Conservation (phyloP, 768 basidiomycete species). For the Pluteus cervinus region DNA sequence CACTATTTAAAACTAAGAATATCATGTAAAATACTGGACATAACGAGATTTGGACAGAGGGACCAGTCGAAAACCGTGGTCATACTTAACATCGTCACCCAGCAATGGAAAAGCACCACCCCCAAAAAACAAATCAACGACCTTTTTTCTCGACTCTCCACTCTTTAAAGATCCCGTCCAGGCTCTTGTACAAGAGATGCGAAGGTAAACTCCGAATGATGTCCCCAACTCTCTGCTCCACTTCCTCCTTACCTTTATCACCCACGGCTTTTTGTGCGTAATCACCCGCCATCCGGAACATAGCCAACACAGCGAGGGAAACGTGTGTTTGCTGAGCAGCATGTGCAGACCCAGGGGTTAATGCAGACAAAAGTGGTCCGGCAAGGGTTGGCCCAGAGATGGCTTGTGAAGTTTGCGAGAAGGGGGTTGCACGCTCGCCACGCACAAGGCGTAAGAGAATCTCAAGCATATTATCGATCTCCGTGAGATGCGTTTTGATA, state of each 20-base stretch:
- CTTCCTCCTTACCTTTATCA: constrained; percentile 63
- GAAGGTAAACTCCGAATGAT: constrained; percentile 87
- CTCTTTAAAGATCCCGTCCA: constrained; percentile 95
- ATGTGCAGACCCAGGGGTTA: constrained; percentile 73
- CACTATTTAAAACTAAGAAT: no score
- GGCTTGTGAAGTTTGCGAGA: constrained; percentile 55
- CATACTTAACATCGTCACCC: no score
- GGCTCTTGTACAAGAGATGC: constrained; percentile 80
- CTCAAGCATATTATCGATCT: constrained; percentile 86
- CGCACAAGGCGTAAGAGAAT: constrained; percentile 89
- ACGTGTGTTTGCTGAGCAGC: constrained; percentile 91
- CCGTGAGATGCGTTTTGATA: constrained; percentile 80
- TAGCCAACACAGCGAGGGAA: constrained; percentile 85
- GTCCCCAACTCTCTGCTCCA: constrained; percentile 76
- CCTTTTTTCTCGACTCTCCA: constrained; percentile 84
- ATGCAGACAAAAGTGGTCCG: constrained; percentile 65
- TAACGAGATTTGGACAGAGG: no score
- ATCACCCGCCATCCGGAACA: constrained; percentile 81
- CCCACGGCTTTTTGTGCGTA: constrained; percentile 69
- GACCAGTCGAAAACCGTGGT: no score
- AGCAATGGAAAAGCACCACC: no score
- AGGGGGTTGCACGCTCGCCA: constrained; percentile 75
- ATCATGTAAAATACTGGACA: no score
- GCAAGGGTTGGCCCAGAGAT: constrained; percentile 58
- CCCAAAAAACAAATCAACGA: no score